Conservation (phyloP, 768 basidiomycete genomes). For the Mycena indigotica region DNA sequence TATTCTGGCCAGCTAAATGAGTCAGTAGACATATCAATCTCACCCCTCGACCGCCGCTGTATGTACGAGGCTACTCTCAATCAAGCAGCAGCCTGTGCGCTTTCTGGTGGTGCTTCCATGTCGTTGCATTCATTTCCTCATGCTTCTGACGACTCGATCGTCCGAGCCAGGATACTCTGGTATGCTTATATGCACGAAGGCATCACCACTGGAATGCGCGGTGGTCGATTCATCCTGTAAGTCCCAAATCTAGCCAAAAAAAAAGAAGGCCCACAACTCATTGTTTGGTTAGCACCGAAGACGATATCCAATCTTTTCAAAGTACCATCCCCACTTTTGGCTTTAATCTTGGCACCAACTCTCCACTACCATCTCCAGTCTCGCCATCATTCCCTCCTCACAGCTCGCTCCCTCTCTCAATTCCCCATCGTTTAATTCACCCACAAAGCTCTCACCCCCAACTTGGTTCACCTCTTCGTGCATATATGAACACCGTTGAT, state of each 20-base stretch:
- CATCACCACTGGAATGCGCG: slow-evolving; percentile 76
- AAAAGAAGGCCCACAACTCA: slow-evolving; percentile 4
- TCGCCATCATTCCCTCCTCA: slow-evolving; percentile 38
- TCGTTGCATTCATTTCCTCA: slow-evolving; percentile 44
- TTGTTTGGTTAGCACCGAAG: slow-evolving; percentile 55
- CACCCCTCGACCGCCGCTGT: slow-evolving; percentile 51
- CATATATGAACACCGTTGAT: slow-evolving; percentile 57
- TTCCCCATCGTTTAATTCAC: slow-evolving; percentile 20
- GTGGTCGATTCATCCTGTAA: slow-evolving; percentile 82
- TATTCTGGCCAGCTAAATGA: background rate
- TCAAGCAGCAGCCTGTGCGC: slow-evolving; percentile 78
- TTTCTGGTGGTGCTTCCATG: slow-evolving; percentile 40
- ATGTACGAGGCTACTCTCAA: slow-evolving; percentile 83
- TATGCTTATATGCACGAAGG: slow-evolving; percentile 87
- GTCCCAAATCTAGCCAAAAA: slow-evolving; percentile 30
- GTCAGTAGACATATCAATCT: slow-evolving; percentile 30
- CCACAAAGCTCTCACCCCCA: slow-evolving; percentile 25
- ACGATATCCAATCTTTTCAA: slow-evolving; percentile 77
- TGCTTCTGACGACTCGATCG: slow-evolving; percentile 58
- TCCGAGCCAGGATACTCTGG: slow-evolving; percentile 86
- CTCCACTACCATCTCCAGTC: slow-evolving; percentile 36
- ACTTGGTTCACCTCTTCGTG: slow-evolving; percentile 38
- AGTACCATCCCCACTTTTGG: slow-evolving; percentile 51
- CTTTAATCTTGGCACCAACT: slow-evolving; percentile 27
- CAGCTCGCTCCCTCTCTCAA: slow-evolving; percentile 4